Percentiles rank a stretch among this genome's conserved stretches.
Conservation (phyloP, 192 early-diverging fungal species). For the Linnemannia elongata region DNA sequence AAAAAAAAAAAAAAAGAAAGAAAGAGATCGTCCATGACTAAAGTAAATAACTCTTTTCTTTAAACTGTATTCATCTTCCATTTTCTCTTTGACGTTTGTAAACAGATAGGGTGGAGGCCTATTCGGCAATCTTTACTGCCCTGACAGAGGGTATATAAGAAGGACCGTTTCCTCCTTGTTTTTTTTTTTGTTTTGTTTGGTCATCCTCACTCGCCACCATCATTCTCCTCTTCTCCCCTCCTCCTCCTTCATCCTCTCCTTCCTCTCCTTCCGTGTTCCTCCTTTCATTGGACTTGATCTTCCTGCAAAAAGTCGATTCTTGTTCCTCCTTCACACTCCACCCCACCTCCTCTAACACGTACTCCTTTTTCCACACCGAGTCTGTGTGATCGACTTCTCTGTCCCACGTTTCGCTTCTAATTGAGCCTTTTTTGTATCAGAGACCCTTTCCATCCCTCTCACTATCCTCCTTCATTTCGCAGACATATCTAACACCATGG, state of each 20-base stretch:
- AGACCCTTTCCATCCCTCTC: neutral
- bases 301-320: slow-evolving; percentile 1
- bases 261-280: neutral
- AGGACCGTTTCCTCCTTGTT: neutral
- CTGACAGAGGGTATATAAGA: neutral
- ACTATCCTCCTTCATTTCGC: neutral
- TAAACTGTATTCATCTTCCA: neutral
- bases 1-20: neutral
- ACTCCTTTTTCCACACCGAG: neutral
- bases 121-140: neutral
- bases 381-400: neutral
- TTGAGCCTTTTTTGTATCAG: neutral
- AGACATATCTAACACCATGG: slow-evolving; percentile 16
- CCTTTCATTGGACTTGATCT: neutral
- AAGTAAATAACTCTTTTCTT: neutral
- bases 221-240: neutral
- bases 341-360: neutral
- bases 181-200: neutral
- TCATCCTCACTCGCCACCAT: neutral
- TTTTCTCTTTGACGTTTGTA: neutral
- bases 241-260: neutral
- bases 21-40: slow-evolving; percentile 3
- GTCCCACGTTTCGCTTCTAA: neutral
- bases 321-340: neutral
- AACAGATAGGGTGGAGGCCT: neutral